Percentiles rank a stretch among this genome's conserved stretches.
Evolutionary conservation across 768 basidiomycete species (phyloP).

Genomic region (Rubroboletus pulcherrimus): DNA sequence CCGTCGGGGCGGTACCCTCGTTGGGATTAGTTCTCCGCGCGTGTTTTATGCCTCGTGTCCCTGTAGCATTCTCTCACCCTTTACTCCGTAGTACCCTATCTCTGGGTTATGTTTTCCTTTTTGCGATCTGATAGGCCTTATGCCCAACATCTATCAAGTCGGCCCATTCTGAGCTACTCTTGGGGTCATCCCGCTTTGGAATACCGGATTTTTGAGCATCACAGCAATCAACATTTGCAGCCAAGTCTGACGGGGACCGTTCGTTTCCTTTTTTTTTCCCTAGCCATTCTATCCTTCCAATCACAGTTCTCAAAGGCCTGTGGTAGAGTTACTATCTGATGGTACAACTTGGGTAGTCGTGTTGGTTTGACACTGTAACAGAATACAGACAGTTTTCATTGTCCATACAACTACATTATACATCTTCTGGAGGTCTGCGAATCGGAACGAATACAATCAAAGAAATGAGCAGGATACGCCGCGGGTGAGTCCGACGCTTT

Average conservation of each 20-base stretch:
- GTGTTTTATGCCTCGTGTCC: background rate
- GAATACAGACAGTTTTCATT: background rate
- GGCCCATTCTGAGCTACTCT: background rate
- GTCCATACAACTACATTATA: background rate
- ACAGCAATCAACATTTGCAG: background rate
- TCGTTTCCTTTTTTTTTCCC: background rate
- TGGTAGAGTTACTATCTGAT: background rate
- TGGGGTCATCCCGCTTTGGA: background rate
- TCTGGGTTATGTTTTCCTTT: background rate
- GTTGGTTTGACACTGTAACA: background rate
- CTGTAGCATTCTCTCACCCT: background rate
- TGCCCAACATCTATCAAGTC: background rate
- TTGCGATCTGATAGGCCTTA: conserved; percentile 1
- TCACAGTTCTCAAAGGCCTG: background rate
- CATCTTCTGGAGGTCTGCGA: background rate
- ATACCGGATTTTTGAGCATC: background rate
- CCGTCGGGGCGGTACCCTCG: background rate
- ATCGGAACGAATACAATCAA: background rate
- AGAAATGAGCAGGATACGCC: background rate
- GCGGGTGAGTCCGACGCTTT: no score
- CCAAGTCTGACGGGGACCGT: background rate
- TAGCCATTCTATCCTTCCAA: background rate
- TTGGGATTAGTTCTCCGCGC: background rate
- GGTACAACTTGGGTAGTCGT: background rate
- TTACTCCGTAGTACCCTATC: background rate